These are phyloP conservation scores for Peronosclerospora sorghi DNA, from an alignment of 352 stramenopile species.

Conservation along the genomic window DNA sequence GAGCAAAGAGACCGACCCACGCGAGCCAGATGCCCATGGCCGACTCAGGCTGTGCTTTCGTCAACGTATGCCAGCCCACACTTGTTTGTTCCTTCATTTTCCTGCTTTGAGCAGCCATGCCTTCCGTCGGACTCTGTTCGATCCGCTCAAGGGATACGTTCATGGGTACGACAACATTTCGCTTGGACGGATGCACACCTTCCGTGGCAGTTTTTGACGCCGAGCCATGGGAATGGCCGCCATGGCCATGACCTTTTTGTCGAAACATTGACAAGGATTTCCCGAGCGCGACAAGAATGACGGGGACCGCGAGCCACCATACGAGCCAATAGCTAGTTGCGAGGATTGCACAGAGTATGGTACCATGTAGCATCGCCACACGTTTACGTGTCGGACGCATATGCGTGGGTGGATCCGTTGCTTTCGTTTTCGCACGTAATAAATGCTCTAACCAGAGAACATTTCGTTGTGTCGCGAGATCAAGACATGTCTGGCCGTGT, in stretches of 20 bases:
- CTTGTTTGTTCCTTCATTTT: slow-evolving; percentile 18
- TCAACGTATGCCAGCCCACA: slow-evolving; percentile 16
- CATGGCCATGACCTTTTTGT: slow-evolving; percentile 24
- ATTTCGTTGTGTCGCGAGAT: slow-evolving; percentile 26
- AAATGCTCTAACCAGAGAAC: slow-evolving; percentile 40
- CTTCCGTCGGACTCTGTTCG: slow-evolving; percentile 7
- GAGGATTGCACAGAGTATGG: slow-evolving; percentile 38
- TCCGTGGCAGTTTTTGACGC: slow-evolving; percentile 20
- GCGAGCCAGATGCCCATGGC: slow-evolving; percentile 72
- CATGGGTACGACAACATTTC: slow-evolving; percentile 20
- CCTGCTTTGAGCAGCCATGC: slow-evolving; percentile 9
- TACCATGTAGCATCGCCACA: slow-evolving; percentile 38
- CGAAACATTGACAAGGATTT: slow-evolving; percentile 40
- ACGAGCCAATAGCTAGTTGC: slow-evolving; percentile 52
- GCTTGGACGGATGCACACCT: slow-evolving; percentile 41
- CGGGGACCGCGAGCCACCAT: slow-evolving; percentile 53
- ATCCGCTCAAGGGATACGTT: slow-evolving; percentile 23
- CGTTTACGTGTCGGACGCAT: slow-evolving; percentile 41
- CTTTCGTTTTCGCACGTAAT: slow-evolving; percentile 25
- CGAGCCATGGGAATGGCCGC: slow-evolving; percentile 17
- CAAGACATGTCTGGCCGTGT: slow-evolving; percentile 31
- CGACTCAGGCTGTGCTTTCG: slow-evolving; percentile 46
- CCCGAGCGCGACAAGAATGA: slow-evolving; percentile 42
- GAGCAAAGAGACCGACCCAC: slow-evolving; percentile 60
- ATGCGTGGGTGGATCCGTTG: slow-evolving; percentile 34